Conservation (phyloP, 1,284 basidiomycete species). For the Cutaneotrichosporon sp. region DNA sequence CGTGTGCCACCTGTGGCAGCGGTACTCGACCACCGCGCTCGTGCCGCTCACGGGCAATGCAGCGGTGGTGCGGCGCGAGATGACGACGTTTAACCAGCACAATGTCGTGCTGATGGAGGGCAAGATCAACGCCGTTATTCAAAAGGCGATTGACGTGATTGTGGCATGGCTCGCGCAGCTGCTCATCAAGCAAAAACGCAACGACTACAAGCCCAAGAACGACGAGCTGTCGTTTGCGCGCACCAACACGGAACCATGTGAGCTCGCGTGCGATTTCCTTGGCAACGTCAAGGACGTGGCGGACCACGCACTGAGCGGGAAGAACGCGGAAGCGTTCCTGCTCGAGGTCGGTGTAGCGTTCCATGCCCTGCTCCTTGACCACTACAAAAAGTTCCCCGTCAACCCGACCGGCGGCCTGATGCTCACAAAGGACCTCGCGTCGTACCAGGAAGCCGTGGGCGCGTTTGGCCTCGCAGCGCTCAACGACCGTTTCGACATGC, state of each 20-base stretch:
- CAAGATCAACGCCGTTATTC: slow-evolving; percentile 74
- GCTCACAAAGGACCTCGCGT: slow-evolving; percentile 94
- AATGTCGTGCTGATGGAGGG: slow-evolving; percentile 81
- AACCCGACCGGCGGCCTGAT: slow-evolving; percentile 95
- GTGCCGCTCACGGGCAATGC: slow-evolving; percentile 80
- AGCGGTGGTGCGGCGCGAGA: slow-evolving; percentile 84
- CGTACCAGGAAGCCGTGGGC: slow-evolving; percentile 86
- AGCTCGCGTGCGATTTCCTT: slow-evolving; percentile 78
- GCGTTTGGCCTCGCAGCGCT: slow-evolving; percentile 76
- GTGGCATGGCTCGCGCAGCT: slow-evolving; percentile 58
- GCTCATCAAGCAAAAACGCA: slow-evolving; percentile 88
- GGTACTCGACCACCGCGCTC: slow-evolving; percentile 86
- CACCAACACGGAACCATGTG: slow-evolving; percentile 91
- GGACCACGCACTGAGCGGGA: slow-evolving; percentile 71
- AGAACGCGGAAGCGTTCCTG: slow-evolving; percentile 85
- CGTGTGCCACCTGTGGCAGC: slow-evolving; percentile 93
- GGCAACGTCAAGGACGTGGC: slow-evolving; percentile 72
- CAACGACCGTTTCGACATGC: slow-evolving; percentile 95
- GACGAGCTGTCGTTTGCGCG: slow-evolving; percentile 91
- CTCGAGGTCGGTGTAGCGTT: slow-evolving; percentile 92
- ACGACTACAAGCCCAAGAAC: slow-evolving; percentile 93
- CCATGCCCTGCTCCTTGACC: slow-evolving; percentile 90
- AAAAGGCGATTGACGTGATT: slow-evolving; percentile 79
- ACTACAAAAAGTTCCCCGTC: slow-evolving; percentile 92
- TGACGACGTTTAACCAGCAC: slow-evolving; percentile 89